Percentiles rank a stretch among this genome's conserved stretches.
These are phyloP conservation scores for Metschnikowia kofuensis DNA, from an alignment of 805 yeast species.

Conservation along the genomic window DNA sequence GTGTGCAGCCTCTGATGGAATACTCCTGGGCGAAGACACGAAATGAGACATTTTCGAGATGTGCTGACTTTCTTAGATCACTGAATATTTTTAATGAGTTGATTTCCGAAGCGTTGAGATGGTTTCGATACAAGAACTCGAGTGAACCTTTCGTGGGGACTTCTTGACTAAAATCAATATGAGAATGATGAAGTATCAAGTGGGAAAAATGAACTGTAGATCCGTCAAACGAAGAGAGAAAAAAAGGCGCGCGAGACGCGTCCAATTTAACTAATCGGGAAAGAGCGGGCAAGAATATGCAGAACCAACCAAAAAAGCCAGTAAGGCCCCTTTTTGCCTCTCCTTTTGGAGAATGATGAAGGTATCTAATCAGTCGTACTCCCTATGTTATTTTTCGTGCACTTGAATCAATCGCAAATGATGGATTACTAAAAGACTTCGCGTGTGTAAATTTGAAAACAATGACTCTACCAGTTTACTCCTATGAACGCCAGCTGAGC, in stretches of 20 bases:
- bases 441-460: too few relatives aligned
- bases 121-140: background rate
- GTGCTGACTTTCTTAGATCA: background rate
- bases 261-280: slow-evolving; percentile 14
- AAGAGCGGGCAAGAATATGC: background rate
- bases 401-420: too few relatives aligned
- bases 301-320: background rate
- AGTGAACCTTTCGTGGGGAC: too few relatives aligned
- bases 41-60: slow-evolving; percentile 35
- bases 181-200: background rate
- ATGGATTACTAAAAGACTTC: too few relatives aligned
- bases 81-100: background rate
- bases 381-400: too few relatives aligned
- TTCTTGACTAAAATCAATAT: too few relatives aligned
- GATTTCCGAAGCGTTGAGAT: background rate
- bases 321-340: background rate
- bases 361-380: too few relatives aligned
- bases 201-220: background rate
- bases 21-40: slow-evolving; percentile 43
- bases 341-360: background rate
- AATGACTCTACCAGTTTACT: too few relatives aligned
- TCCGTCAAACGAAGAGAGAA: background rate
- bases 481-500: too few relatives aligned
- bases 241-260: slow-evolving; percentile 13
- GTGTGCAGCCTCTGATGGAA: slow-evolving; percentile 44